A percentile compares a stretch with the other conserved stretches of the same genome.
Conservation (phyloP, 164 flowering plant genomes). For the Pachysandra terminalis region DNA sequence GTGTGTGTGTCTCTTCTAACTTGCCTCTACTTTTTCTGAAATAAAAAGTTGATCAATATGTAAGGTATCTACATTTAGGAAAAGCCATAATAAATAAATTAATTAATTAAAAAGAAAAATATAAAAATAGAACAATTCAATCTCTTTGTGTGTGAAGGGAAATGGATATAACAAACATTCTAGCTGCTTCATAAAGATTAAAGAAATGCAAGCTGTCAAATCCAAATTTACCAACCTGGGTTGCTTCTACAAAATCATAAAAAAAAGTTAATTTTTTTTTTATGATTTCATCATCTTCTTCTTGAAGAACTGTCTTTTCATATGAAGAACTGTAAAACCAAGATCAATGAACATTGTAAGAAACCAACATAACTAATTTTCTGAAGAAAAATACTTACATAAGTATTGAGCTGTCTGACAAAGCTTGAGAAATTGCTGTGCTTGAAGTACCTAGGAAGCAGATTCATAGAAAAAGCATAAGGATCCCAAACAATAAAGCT, state of each 20-base stretch:
- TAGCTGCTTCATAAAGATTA: background rate
- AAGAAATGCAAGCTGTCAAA: background rate
- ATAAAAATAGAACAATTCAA: no score
- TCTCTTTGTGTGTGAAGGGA: no score
- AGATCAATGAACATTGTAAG: background rate
- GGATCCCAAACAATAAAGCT: conserved; percentile 86
- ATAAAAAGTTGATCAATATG: no score
- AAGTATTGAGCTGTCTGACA: conserved; percentile 80
- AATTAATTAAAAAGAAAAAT: no score
- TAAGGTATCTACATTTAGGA: no score
- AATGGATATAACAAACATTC: background rate
- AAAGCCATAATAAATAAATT: background rate
- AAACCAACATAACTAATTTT: no score
- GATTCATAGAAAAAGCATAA: conserved; percentile 44
- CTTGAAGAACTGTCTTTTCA: background rate
- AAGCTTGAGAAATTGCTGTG: conserved; percentile 92
- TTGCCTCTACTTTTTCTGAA: no score
- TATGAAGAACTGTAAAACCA: background rate
- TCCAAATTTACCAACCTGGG: background rate
- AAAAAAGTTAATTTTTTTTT: no score
- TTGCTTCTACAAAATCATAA: no score
- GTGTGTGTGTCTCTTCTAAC: no score
- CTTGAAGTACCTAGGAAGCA: conserved; percentile 78
- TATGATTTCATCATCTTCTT: no score
- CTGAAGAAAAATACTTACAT: conserved; percentile 44